Base-by-base conservation (phyloP, 208 protist genomes). In the Strigomonas culicis region DNA sequence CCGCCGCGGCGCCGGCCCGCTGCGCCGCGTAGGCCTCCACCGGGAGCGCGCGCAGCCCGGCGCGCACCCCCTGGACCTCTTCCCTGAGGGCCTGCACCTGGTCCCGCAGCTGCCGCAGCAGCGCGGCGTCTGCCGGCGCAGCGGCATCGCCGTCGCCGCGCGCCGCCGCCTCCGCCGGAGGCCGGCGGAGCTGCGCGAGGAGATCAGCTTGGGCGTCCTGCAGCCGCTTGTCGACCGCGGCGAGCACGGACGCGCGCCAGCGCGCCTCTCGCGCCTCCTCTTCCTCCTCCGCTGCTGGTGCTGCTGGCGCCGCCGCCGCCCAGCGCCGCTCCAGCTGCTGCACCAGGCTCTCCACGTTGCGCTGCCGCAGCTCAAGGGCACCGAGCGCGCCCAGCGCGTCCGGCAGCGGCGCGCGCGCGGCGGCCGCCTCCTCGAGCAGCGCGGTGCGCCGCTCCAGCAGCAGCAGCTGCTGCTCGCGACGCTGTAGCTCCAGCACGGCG, bases 331-430 rank as follows among this genome's bases (percentile, higher is more conserved):
- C 87, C 53, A 90, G 74, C 63, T 93, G 87, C 34, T 75, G 71
- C 44, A 90, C 70, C 15, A 93, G 75, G 8, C 77, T 52, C 59
- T 90, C 83, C 1, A 73, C 77, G 62, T 86, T 89, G 43, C 74
- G 70, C 69, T 86, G 73, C 30, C 78, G 46, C 44, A 93, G 57
- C 28, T 71, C 62, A 10, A 91, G 70, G 47, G 86, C 82, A 0
- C 84, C 85, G 30, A 80, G 69, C 0, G 74, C 52, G 0, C 84
- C 63, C 24, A 72, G 71, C 41, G 77, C 66, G 50, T 84, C 77
- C 7, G 49, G 63, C 43, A 88, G 65, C 44, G 67, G 24, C 57
- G 68, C 63, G 50, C 77, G 74, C 63, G 78, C 41, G 2, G 59
- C 32, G 22, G 71, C 61, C 24, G 70, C 71, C 63, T 89, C 84